These are phyloP conservation scores for Apiotrichum akiyoshidainum DNA, from an alignment of 1,284 basidiomycete genomes.

Conservation along the genomic window DNA sequence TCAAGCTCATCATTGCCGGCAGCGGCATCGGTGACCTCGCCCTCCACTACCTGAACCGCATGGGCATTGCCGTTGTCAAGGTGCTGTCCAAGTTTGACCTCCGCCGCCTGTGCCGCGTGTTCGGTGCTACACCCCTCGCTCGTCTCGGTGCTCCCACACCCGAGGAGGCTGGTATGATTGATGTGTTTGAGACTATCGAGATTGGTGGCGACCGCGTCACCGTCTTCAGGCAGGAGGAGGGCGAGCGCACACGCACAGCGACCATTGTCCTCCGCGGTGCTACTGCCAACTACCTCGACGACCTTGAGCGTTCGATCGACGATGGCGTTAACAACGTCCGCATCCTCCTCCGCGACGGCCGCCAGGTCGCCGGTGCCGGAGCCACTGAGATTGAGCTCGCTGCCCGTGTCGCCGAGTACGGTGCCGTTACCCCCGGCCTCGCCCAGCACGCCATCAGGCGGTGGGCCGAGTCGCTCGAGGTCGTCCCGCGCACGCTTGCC, in stretches of 20 bases:
- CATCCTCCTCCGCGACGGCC: constrained; percentile 80
- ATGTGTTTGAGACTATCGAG: constrained; percentile 92
- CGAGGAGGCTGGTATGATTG: constrained; percentile 92
- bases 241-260: constrained; percentile 80
- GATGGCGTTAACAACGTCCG: constrained; percentile 98
- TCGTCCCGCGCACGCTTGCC: constrained; percentile 86
- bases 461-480: constrained; percentile 86
- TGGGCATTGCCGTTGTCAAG: constrained; percentile 92
- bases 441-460: constrained; percentile 91
- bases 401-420: constrained; percentile 76
- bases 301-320: constrained; percentile 92
- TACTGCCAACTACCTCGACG: constrained; percentile 90
- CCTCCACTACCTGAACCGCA: constrained; percentile 92
- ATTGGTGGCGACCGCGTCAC: constrained; percentile 98
- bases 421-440: constrained; percentile 82
- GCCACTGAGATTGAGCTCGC: constrained; percentile 91
- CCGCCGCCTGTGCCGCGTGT: constrained; percentile 86
- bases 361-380: constrained; percentile 91
- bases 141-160: constrained; percentile 91
- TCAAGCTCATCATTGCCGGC: constrained; percentile 90
- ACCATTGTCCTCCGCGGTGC: constrained; percentile 97
- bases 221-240: constrained; percentile 76
- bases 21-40: constrained; percentile 92
- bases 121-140: constrained; percentile 92
- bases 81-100: constrained; percentile 98